Evolutionary conservation across 257 asterid genomes (phyloP).

Genomic region (Nicotiana tomentosiformis): DNA sequence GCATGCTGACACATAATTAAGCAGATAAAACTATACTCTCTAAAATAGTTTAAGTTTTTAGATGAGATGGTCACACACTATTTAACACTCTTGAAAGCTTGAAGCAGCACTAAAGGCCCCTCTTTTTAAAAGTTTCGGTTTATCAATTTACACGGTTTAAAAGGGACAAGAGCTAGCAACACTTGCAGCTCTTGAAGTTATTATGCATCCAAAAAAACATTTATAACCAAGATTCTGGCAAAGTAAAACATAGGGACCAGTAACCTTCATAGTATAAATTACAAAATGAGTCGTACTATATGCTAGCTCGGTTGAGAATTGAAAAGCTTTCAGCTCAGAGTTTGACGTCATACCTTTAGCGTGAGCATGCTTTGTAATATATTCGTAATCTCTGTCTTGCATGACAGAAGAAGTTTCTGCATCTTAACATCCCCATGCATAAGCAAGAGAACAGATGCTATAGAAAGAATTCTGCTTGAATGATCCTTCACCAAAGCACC

Average conservation of each 20-base stretch:
- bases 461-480: conserved; percentile 24
- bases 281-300: background rate
- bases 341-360: conserved; percentile 39
- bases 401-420: conserved; percentile 33
- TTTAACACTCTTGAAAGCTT: background rate
- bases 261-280: background rate
- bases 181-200: background rate
- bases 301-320: conserved; percentile 2
- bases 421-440: conserved; percentile 52
- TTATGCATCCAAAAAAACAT: background rate
- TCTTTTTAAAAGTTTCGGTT: background rate
- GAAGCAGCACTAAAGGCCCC: background rate
- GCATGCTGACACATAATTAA: too few species aligned
- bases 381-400: conserved; percentile 33
- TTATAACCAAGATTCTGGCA: background rate
- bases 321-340: background rate
- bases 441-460: conserved; percentile 39
- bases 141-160: background rate
- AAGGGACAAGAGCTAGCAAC: background rate
- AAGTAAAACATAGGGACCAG: background rate
- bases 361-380: conserved; percentile 29
- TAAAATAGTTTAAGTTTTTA: too few species aligned
- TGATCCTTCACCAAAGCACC: conserved; percentile 19
- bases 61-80: too few species aligned
- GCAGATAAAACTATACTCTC: too few species aligned